Percentiles rank a stretch among this genome's conserved stretches.
These are phyloP conservation scores for Lachnellula occidentalis DNA, from an alignment of 2,329 filamentous ascomycete genomes.

Conservation along the genomic window DNA sequence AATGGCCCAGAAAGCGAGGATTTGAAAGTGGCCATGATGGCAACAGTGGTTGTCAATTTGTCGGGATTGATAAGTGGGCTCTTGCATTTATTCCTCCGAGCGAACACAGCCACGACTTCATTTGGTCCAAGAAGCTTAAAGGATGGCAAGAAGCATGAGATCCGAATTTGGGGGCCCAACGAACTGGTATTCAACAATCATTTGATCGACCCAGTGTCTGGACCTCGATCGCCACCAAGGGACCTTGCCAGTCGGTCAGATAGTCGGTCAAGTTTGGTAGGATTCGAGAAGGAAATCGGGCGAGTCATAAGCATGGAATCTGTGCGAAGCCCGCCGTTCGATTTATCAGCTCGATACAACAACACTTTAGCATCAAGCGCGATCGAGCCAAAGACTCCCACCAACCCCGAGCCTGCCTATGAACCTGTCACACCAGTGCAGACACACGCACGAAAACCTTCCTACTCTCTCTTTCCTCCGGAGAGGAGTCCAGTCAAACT, in stretches of 20 bases:
- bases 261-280: slow-evolving; percentile 22
- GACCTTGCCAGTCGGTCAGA: slow-evolving; percentile 13
- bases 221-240: slow-evolving; percentile 13
- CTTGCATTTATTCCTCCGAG: slow-evolving; percentile 62
- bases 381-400: neutral
- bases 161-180: slow-evolving; percentile 41
- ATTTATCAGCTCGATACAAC: slow-evolving; percentile 1
- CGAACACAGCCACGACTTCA: slow-evolving; percentile 53
- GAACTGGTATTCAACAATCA: slow-evolving; percentile 28
- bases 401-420: neutral
- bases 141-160: slow-evolving; percentile 44
- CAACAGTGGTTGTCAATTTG: slow-evolving; percentile 60
- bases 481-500: neutral
- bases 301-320: slow-evolving; percentile 21
- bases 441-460: slow-evolving; percentile 20
- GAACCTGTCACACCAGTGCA: slow-evolving; percentile 1
- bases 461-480: slow-evolving; percentile 29
- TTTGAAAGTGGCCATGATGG: slow-evolving; percentile 54
- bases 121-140: slow-evolving; percentile 43
- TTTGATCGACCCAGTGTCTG: slow-evolving; percentile 24
- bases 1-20: slow-evolving; percentile 33
- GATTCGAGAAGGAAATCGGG: slow-evolving; percentile 18
- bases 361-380: slow-evolving; percentile 1
- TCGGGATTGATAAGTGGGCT: slow-evolving; percentile 61
- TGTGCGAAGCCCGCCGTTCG: slow-evolving; percentile 10